These are phyloP conservation scores for Annulohypoxylon truncatum DNA, from an alignment of 2,329 filamentous ascomycete genomes.

Conservation along the genomic window DNA sequence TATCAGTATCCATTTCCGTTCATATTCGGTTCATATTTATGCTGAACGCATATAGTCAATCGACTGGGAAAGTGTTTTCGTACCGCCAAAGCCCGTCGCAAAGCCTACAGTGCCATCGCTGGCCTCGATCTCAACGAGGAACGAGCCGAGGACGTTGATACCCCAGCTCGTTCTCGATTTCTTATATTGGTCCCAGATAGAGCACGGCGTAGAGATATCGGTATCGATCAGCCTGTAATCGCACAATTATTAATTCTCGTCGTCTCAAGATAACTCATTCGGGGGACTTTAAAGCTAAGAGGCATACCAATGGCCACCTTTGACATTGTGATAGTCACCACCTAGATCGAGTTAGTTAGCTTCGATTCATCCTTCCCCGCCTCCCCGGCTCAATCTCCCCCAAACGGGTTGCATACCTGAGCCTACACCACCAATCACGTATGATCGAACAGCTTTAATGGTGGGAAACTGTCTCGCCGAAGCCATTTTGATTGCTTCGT, in stretches of 20 bases:
- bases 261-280: neutral
- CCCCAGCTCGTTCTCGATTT: conserved; percentile 91
- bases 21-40: neutral
- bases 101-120: conserved; percentile 93
- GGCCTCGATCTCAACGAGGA: conserved; percentile 89
- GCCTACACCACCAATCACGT: conserved; percentile 73
- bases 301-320: conserved; percentile 73
- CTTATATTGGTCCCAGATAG: conserved; percentile 87
- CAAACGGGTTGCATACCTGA: conserved; percentile 56
- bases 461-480: conserved; percentile 72
- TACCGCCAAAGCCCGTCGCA: conserved; percentile 90
- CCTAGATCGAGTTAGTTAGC: conserved; percentile 58
- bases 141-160: conserved; percentile 94
- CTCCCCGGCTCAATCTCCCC: neutral
- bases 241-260: neutral
- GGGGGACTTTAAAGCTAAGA: neutral
- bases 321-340: conserved; percentile 93
- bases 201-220: conserved; percentile 92
- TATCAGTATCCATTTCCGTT: conserved; percentile 11
- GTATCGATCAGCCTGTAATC: conserved; percentile 85
- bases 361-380: conserved; percentile 8
- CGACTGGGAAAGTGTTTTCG: conserved; percentile 27
- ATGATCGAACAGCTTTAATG: conserved; percentile 81
- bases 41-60: conserved; percentile 2
- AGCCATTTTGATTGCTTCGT: conserved; percentile 54